Evolutionary conservation across 352 stramenopile species (phyloP).

Genomic region (Pythium sp.): DNA sequence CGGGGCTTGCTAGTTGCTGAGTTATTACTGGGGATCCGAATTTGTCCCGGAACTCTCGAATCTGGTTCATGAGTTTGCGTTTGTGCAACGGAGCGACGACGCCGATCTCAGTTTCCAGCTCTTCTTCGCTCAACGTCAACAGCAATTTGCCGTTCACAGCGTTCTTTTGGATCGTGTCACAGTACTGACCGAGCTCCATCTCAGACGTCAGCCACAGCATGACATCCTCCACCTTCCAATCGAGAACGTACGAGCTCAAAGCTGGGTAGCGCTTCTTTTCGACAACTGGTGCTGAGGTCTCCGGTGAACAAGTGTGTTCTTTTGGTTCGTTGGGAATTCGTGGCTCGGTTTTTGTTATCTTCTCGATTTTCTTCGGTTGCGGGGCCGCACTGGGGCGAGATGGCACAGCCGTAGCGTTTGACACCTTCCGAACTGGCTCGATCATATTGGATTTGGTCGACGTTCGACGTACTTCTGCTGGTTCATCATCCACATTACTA

Average conservation of each 20-base stretch:
- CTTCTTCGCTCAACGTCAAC: conserved; percentile 35
- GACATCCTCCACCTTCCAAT: conserved; percentile 59
- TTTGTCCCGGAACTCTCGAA: conserved; percentile 35
- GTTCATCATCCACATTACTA: not conserved
- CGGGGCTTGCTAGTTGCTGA: not conserved
- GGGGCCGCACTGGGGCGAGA: not conserved
- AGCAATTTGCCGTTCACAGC: conserved; percentile 45
- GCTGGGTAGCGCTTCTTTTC: not conserved
- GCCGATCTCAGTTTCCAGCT: conserved; percentile 35
- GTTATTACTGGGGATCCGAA: conserved; percentile 20
- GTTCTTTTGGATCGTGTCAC: conserved; percentile 28
- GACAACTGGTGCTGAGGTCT: not conserved
- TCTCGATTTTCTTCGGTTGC: not conserved
- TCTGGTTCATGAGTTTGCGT: conserved; percentile 44
- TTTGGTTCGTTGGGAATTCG: not conserved
- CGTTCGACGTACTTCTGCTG: not conserved
- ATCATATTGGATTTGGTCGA: not conserved
- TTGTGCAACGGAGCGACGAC: conserved; percentile 36
- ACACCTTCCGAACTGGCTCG: not conserved
- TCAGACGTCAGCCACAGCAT: conserved; percentile 40
- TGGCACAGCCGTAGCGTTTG: not conserved
- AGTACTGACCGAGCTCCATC: conserved; percentile 50
- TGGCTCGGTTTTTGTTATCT: not conserved
- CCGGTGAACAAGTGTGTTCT: not conserved
- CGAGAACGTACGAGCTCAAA: conserved; percentile 23